Base-by-base conservation (phyloP, 768 basidiomycete species). In the Trametopsis cervina region DNA sequence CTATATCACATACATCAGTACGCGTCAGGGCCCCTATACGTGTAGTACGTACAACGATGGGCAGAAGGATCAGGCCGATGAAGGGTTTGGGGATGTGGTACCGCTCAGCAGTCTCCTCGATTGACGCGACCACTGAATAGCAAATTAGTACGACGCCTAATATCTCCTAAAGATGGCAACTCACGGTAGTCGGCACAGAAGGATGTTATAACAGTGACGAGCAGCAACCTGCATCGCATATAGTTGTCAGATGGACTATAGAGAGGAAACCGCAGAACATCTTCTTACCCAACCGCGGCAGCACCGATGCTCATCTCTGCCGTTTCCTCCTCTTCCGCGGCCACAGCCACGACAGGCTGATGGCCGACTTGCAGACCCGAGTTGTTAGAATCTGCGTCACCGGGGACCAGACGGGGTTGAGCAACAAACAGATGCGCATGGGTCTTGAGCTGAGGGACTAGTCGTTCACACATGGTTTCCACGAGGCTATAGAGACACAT, bases 151-250 rank as follows among this genome's bases (percentile, higher is more conserved):
- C 42, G 18, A 52, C 21, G 36, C 3, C 24, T 10, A 49, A 38
- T 23, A 13, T 9, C 27, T 45, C 24, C 15, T 5, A 29, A 40
- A 21, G 29, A 7, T 27, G 15, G 40, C n/a, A 7, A 78, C 83
- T 59, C 60, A 85, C 88, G 66, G 60, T 81, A 88, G 62, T 96
- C 93, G 23, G 93, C 92, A 55, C 88, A 90, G 69, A 95, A 90
- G 0, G 89, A 77, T 0, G 91, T 95, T 40, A 88, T 60, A 40
- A 94, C 69, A 1, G 93, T 94, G 11, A 89, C 81, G 27, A 66
- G 61, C 27, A 92, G 69, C 5, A 96, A 72, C 44, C 85, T 84
- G 46, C n/a, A 42, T 33, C 52, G 41, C n/a, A n/a, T n/a, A n/a
- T n/a, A n/a, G n/a, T n/a, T 22, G 6, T 39, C 29, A 37, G 49